Evolutionary conservation across 352 stramenopile species (phyloP).

Genomic region (Pythium myriotylum): DNA sequence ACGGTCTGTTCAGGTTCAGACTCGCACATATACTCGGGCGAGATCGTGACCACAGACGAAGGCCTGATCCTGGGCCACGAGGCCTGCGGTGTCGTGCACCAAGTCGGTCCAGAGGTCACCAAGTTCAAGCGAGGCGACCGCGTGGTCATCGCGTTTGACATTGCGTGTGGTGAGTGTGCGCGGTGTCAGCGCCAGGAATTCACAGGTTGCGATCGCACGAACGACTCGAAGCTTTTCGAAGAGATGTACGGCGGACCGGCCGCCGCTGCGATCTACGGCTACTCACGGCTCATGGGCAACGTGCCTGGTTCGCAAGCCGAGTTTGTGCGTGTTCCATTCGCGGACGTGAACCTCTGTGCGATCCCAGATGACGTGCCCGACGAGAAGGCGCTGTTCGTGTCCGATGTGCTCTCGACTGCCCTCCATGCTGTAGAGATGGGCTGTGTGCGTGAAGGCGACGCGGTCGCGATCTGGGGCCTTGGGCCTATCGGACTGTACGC

Average conservation of each 20-base stretch:
- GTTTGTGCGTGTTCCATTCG: conserved; percentile 47
- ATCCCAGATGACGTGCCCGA: conserved; percentile 32
- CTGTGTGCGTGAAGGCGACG: conserved; percentile 32
- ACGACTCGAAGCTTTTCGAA: conserved; percentile 36
- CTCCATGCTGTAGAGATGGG: conserved; percentile 37
- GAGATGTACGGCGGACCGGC: conserved; percentile 36
- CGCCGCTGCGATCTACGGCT: conserved; percentile 36
- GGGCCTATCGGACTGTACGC: conserved; percentile 35
- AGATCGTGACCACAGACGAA: conserved; percentile 37
- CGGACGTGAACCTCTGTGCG: conserved; percentile 35
- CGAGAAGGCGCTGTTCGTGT: conserved; percentile 41
- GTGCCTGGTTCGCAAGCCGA: conserved; percentile 49
- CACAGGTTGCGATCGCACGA: conserved; percentile 36
- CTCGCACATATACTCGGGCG: conserved; percentile 35
- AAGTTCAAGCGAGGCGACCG: conserved; percentile 39
- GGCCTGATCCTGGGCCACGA: conserved; percentile 47
- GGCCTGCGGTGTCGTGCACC: conserved; percentile 34
- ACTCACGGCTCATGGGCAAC: conserved; percentile 32
- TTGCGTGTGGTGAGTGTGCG: conserved; percentile 38
- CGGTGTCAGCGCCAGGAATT: conserved; percentile 36
- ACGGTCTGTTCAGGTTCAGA: conserved; percentile 40
- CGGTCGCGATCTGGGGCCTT: conserved; percentile 38
- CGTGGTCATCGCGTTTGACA: conserved; percentile 42
- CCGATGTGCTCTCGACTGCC: conserved; percentile 37
- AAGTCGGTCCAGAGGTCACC: conserved; percentile 32